These are phyloP conservation scores for Podila verticillata DNA, from an alignment of 192 early-diverging fungal genomes.

Conservation along the genomic window DNA sequence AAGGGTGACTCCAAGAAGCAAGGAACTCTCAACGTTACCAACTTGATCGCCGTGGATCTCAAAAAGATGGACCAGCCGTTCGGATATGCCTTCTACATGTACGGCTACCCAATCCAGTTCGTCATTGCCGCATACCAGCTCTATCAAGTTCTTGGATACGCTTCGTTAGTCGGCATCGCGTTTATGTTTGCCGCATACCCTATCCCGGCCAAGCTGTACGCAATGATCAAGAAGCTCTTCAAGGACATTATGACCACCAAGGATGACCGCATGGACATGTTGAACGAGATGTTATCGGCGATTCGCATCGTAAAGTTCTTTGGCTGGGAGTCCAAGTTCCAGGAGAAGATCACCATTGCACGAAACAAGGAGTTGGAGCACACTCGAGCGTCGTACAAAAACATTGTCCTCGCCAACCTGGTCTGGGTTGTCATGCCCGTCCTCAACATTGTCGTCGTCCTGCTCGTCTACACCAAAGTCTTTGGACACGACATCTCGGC, in stretches of 20 bases:
- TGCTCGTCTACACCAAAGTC: conserved; percentile 66
- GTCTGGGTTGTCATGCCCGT: conserved; percentile 69
- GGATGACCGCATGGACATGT: conserved; percentile 83
- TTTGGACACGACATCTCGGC: conserved; percentile 60
- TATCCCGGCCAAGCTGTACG: conserved; percentile 56
- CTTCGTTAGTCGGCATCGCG: conserved; percentile 80
- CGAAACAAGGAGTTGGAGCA: conserved; percentile 69
- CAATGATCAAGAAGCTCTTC: conserved; percentile 59
- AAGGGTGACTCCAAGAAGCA: conserved; percentile 14
- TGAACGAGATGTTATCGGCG: too few species aligned
- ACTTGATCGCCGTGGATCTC: conserved; percentile 46
- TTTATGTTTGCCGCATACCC: conserved; percentile 74
- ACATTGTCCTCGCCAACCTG: conserved; percentile 63
- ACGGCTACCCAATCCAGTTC: conserved; percentile 71
- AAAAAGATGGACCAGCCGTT: conserved; percentile 27
- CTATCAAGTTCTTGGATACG: conserved; percentile 78
- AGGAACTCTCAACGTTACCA: conserved; percentile 22
- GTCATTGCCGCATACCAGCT: conserved; percentile 73
- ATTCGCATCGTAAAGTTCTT: conserved; percentile 96
- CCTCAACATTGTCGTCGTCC: conserved; percentile 66
- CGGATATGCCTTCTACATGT: conserved; percentile 51
- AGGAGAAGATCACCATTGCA: conserved; percentile 67
- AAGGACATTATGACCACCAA: conserved; percentile 64
- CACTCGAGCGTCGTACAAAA: conserved; percentile 58
- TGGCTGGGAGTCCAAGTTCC: conserved; percentile 83